These are phyloP conservation scores for Apiospora hydei DNA, from an alignment of 2,329 filamentous ascomycete species.

Conservation along the genomic window DNA sequence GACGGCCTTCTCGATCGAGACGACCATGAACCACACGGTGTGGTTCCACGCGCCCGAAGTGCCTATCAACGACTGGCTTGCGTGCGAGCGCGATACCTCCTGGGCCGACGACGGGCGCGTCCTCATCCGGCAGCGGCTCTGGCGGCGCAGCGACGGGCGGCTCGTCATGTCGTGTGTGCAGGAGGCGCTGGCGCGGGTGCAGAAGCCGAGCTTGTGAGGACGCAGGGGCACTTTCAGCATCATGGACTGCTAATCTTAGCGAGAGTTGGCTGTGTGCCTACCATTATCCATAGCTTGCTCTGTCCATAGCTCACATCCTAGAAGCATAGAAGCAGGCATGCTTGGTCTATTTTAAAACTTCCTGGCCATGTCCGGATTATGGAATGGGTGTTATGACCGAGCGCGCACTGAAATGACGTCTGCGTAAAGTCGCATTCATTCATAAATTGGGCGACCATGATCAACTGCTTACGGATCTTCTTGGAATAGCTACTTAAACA, in stretches of 20 bases:
- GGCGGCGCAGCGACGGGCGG: slow-evolving; percentile 27
- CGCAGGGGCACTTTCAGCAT: not conserved
- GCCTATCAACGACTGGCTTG: slow-evolving; percentile 29
- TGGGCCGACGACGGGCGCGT: slow-evolving; percentile 32
- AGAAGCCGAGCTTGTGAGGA: not conserved
- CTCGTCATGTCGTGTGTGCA: slow-evolving; percentile 29
- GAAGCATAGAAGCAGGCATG: not conserved
- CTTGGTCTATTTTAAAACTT: not conserved
- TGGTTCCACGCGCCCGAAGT: slow-evolving; percentile 30
- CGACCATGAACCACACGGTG: slow-evolving; percentile 28
- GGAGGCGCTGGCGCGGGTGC: slow-evolving; percentile 28
- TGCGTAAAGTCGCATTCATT: not conserved
- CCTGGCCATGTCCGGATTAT: not conserved
- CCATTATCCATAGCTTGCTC: too few relatives aligned
- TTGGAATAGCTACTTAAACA: not conserved
- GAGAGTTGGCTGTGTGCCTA: too few relatives aligned
- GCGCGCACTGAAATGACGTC: not conserved
- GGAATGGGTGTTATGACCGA: not conserved
- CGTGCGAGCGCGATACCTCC: slow-evolving; percentile 28
- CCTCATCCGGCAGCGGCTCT: slow-evolving; percentile 29
- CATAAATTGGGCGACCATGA: not conserved
- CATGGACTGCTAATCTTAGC: not conserved
- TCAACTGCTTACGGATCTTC: not conserved
- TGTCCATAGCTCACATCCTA: not conserved
- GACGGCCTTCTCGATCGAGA: slow-evolving; percentile 23